A percentile compares a stretch with the other conserved stretches of the same genome.
phyloP scores from a whole-genome alignment of 2,329 filamentous ascomycete species.

The Colletotrichum chrysophilum region DNA sequence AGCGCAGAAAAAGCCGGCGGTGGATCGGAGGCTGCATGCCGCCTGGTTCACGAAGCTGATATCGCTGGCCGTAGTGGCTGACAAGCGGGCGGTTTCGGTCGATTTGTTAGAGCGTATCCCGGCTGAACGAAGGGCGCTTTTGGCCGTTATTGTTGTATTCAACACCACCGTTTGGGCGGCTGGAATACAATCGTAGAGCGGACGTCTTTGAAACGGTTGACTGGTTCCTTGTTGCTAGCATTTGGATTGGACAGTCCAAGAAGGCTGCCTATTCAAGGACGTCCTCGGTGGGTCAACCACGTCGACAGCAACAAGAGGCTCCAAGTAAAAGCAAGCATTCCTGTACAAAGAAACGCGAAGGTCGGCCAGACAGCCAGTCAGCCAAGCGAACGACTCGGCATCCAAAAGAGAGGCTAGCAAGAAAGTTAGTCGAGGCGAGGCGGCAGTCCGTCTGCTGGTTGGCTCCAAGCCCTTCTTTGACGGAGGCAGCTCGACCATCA shows the following conservation, averaged over 20 bases:
- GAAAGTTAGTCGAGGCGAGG: slow-evolving; percentile 8
- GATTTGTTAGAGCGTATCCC: neutral
- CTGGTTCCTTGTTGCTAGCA: neutral
- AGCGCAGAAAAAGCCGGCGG: neutral
- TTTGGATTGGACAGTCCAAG: neutral
- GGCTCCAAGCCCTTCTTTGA: slow-evolving; percentile 10
- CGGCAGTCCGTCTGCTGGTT: slow-evolving; percentile 3
- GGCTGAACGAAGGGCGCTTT: neutral
- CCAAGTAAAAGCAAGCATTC: neutral
- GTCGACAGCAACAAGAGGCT: neutral
- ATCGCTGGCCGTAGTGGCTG: neutral
- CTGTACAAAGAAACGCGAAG: neutral
- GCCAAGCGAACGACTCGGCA: neutral
- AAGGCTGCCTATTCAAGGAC: neutral
- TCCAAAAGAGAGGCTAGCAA: neutral
- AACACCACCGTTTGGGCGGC: neutral
- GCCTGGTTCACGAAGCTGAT: slow-evolving; percentile 1
- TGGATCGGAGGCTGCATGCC: neutral
- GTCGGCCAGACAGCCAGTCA: neutral
- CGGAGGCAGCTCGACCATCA: neutral
- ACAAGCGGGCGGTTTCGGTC: neutral
- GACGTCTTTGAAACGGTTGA: neutral
- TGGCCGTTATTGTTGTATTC: neutral
- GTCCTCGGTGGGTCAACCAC: neutral
- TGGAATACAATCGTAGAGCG: neutral